These are phyloP conservation scores for Juglanconis oblonga DNA, from an alignment of 2,329 filamentous ascomycete species.

Conservation along the genomic window DNA sequence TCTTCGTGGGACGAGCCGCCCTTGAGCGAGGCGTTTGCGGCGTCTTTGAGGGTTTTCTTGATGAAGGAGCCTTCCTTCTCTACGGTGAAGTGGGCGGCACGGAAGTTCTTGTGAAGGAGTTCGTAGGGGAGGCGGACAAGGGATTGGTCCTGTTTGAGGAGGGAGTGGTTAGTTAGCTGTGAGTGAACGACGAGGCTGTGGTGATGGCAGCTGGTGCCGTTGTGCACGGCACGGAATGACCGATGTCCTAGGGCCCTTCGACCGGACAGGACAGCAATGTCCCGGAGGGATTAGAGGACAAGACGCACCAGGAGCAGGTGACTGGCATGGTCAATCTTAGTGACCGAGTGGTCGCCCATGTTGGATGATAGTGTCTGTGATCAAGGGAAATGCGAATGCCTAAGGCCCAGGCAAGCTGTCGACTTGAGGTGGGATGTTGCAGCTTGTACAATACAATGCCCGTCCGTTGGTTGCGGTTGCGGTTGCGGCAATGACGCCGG, in stretches of 20 bases:
- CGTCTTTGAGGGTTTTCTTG: constrained; percentile 59
- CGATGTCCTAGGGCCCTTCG: too few relatives aligned
- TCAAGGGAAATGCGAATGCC: not conserved
- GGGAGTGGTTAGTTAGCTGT: constrained; percentile 1
- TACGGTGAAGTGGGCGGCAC: constrained; percentile 73
- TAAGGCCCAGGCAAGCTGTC: not conserved
- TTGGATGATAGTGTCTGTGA: constrained; percentile 19
- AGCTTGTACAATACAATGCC: not conserved
- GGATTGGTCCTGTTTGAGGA: constrained; percentile 71
- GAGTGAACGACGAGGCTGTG: not conserved
- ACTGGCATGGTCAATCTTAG: constrained; percentile 69
- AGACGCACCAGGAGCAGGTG: constrained; percentile 68
- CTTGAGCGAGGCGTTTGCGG: constrained; percentile 64
- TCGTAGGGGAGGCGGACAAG: constrained; percentile 91
- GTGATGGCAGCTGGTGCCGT: not conserved
- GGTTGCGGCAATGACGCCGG: constrained; percentile 4
- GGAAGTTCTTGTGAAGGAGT: constrained; percentile 91
- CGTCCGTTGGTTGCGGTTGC: not conserved
- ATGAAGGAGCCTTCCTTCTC: constrained; percentile 67
- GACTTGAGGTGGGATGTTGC: not conserved
- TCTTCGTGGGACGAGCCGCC: constrained; percentile 62
- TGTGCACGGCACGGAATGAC: too few relatives aligned
- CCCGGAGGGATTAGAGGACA: not conserved
- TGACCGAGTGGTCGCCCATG: constrained; percentile 61
- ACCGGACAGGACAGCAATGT: not conserved